These are phyloP conservation scores for Schoenoplectus triqueter DNA, from an alignment of 202 grass and related monocot species.

Conservation along the genomic window DNA sequence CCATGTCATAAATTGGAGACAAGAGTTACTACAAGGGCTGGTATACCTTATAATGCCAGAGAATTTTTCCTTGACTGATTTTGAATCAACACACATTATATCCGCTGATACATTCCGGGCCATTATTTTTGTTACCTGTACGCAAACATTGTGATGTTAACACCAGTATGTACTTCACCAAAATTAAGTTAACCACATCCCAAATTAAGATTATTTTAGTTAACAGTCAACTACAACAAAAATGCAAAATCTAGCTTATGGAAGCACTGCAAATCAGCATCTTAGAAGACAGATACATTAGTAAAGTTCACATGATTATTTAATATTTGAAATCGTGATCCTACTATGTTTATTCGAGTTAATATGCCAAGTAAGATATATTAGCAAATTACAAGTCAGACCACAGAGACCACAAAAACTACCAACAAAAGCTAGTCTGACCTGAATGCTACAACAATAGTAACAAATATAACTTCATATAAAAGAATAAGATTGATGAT, in stretches of 20 bases:
- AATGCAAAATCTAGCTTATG: background rate
- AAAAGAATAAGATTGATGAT: too few relatives aligned
- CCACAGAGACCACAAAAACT: background rate
- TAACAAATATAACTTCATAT: too few relatives aligned
- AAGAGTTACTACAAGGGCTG: background rate
- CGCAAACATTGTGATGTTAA: conserved; percentile 18
- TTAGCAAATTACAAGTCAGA: background rate
- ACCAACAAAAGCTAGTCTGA: too few relatives aligned
- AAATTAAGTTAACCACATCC: background rate
- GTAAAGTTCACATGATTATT: background rate
- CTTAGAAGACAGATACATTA: background rate
- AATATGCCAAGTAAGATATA: background rate
- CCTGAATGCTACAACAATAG: too few relatives aligned
- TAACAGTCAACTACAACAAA: background rate
- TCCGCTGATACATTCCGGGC: conserved; percentile 70
- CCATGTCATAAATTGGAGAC: conserved; percentile 25
- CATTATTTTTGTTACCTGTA: conserved; percentile 89
- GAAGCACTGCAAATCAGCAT: background rate
- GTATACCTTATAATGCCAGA: conserved; percentile 83
- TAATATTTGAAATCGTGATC: background rate
- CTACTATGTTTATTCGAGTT: background rate
- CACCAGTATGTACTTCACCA: background rate
- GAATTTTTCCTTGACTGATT: conserved; percentile 93
- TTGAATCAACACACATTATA: conserved; percentile 89
- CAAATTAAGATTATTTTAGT: background rate